Conservation (phyloP, 225 moss, liverwort and hornwort genomes). For the Sphagnum tenellum region DNA sequence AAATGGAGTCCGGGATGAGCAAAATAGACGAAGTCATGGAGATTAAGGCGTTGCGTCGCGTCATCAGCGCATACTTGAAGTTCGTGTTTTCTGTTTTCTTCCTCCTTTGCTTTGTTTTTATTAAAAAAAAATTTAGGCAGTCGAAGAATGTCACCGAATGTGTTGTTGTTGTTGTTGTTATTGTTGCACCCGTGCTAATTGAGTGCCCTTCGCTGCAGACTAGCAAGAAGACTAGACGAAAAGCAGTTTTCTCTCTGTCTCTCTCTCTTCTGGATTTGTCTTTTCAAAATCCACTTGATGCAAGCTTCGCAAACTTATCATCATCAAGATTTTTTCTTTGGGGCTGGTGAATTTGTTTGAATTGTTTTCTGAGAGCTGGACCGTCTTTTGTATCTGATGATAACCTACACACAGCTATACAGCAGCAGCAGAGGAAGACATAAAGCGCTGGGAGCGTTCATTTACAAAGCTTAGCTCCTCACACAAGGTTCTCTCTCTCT, state of each 20-base stretch:
- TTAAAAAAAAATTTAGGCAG: too few species aligned
- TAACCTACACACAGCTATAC: conserved; percentile 42
- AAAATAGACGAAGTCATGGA: conserved; percentile 61
- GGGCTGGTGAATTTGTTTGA: too few species aligned
- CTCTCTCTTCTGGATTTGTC: too few species aligned
- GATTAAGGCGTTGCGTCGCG: conserved; percentile 73
- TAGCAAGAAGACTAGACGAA: too few species aligned
- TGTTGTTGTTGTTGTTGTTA: too few species aligned
- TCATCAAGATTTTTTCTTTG: too few species aligned
- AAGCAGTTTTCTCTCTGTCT: too few species aligned
- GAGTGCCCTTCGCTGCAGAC: too few species aligned
- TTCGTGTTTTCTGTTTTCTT: conserved; percentile 5
- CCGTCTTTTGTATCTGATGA: background rate
- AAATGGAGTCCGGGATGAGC: conserved; percentile 42
- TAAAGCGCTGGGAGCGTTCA: conserved; percentile 69
- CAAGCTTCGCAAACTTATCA: too few species aligned
- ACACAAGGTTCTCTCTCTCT: conserved; percentile 38
- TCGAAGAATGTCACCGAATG: too few species aligned
- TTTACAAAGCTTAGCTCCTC: conserved; percentile 36
- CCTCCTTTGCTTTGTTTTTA: background rate
- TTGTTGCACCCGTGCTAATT: too few species aligned
- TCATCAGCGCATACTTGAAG: conserved; percentile 71
- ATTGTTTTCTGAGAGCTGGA: background rate
- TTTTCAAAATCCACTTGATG: too few species aligned
- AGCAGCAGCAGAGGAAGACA: conserved; percentile 56